A percentile compares a stretch with the other conserved stretches of the same genome.
Conservation (phyloP, 768 basidiomycete species). For the Coprinellus aureogranulatus region DNA sequence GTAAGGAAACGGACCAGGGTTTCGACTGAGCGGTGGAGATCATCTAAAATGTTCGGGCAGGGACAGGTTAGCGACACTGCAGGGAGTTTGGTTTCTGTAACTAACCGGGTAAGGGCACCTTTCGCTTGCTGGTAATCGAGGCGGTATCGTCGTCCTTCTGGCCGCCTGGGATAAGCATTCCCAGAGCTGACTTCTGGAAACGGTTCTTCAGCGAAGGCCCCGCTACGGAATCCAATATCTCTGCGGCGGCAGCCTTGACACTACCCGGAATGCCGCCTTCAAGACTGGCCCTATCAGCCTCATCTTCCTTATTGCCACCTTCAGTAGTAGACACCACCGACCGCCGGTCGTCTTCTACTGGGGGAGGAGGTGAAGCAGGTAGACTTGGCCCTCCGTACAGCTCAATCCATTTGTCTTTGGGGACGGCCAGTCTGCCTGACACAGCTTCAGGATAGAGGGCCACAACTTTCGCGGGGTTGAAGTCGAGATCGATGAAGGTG, state of each 20-base stretch:
- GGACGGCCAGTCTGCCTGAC: slow-evolving; percentile 72
- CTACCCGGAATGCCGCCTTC: background rate
- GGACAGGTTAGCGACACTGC: background rate
- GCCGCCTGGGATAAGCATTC: slow-evolving; percentile 41
- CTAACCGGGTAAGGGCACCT: slow-evolving; percentile 33
- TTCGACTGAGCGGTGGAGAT: slow-evolving; percentile 74
- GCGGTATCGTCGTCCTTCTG: slow-evolving; percentile 64
- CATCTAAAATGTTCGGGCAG: slow-evolving; percentile 37
- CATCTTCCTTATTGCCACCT: slow-evolving; percentile 17
- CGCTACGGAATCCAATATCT: slow-evolving; percentile 27
- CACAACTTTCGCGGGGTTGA: slow-evolving; percentile 92
- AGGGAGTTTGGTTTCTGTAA: background rate
- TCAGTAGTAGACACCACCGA: slow-evolving; percentile 9
- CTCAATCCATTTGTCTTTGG: slow-evolving; percentile 70
- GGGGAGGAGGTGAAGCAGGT: slow-evolving; percentile 12
- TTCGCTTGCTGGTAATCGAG: slow-evolving; percentile 43
- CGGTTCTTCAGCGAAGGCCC: slow-evolving; percentile 28
- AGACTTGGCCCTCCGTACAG: slow-evolving; percentile 74
- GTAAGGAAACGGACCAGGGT: slow-evolving; percentile 84
- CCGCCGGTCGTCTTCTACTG: slow-evolving; percentile 4
- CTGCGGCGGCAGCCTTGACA: slow-evolving; percentile 20
- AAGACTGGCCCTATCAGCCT: background rate
- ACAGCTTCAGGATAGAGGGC: slow-evolving; percentile 83
- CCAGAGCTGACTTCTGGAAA: slow-evolving; percentile 52
- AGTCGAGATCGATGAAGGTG: slow-evolving; percentile 80